Percentiles rank a stretch among this genome's conserved stretches.
Evolutionary conservation across 139 green algal species (phyloP).

Genomic region (Picochlorum costavermella): DNA sequence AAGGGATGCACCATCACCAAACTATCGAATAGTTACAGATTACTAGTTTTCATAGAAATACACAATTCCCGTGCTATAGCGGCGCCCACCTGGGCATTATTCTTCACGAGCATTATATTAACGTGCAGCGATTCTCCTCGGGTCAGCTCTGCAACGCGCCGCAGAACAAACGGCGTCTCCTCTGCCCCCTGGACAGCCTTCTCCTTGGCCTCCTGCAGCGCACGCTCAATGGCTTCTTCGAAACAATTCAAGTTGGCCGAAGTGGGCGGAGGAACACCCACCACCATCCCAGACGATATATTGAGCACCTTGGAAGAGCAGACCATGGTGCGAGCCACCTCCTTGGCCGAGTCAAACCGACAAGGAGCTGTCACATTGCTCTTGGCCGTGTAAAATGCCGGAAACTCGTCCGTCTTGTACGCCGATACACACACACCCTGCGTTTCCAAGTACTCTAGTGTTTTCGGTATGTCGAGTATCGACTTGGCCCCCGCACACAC

Average conservation of each 20-base stretch:
- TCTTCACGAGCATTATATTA: conserved; percentile 91
- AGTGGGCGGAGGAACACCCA: conserved; percentile 74
- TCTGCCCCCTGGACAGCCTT: conserved; percentile 49
- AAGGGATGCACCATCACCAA: background rate
- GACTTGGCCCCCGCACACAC: conserved; percentile 95
- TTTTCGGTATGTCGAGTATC: conserved; percentile 92
- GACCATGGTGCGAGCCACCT: conserved; percentile 55
- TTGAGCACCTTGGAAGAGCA: conserved; percentile 26
- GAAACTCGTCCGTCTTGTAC: conserved; percentile 79
- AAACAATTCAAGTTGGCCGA: conserved; percentile 21
- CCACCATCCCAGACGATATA: conserved; percentile 52
- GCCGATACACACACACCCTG: conserved; percentile 84
- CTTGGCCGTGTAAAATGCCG: conserved; percentile 83
- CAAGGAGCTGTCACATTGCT: conserved; percentile 57
- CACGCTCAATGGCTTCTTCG: conserved; percentile 52
- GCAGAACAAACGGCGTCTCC: conserved; percentile 89
- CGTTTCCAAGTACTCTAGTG: conserved; percentile 90
- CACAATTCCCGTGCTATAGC: conserved; percentile 49
- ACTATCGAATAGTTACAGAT: background rate
- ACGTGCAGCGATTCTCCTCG: conserved; percentile 66
- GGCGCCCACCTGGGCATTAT: conserved; percentile 85
- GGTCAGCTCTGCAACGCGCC: conserved; percentile 71
- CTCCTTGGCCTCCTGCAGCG: conserved; percentile 62
- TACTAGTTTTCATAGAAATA: background rate
- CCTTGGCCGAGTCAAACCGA: conserved; percentile 43